A percentile compares a stretch with the other conserved stretches of the same genome.
Evolutionary conservation across 1,284 basidiomycete species (phyloP).

Genomic region (Pyrrhoderma noxium): DNA sequence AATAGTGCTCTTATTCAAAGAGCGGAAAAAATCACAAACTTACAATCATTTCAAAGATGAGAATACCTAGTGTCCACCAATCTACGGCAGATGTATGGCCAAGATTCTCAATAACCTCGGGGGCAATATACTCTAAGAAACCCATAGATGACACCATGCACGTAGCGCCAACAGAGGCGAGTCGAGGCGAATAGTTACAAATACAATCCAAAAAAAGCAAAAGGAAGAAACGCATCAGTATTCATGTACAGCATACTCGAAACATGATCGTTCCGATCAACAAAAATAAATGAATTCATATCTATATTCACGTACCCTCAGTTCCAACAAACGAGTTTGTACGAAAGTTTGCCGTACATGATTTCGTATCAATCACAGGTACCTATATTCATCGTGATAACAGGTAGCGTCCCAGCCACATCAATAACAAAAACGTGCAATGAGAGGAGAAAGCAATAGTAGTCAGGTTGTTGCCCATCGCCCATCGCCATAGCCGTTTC

Average conservation of each 20-base stretch:
- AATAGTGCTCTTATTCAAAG: neutral
- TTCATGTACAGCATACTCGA: neutral
- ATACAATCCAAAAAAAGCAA: neutral
- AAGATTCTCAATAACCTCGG: constrained; percentile 96
- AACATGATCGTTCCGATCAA: neutral
- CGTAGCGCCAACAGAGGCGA: neutral
- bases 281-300: neutral
- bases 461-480: neutral
- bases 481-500: constrained; percentile 6
- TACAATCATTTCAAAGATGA: constrained; percentile 99
- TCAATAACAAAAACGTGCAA: constrained; percentile 1
- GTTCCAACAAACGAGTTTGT: constrained; percentile 99
- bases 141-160: neutral
- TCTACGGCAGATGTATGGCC: constrained; percentile 98
- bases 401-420: neutral
- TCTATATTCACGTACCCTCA: constrained; percentile 57
- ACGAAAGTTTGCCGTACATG: constrained; percentile 95
- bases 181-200: constrained; percentile 3
- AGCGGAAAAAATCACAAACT: constrained; percentile 36
- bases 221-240: constrained; percentile 1
- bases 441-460: neutral
- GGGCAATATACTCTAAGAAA: constrained; percentile 91
- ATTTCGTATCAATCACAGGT: constrained; percentile 92
- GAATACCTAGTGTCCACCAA: constrained; percentile 99
- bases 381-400: constrained; percentile 40